Evolutionary conservation across 129 eudicot genomes (phyloP).

Genomic region (Pittosporum tobira): DNA sequence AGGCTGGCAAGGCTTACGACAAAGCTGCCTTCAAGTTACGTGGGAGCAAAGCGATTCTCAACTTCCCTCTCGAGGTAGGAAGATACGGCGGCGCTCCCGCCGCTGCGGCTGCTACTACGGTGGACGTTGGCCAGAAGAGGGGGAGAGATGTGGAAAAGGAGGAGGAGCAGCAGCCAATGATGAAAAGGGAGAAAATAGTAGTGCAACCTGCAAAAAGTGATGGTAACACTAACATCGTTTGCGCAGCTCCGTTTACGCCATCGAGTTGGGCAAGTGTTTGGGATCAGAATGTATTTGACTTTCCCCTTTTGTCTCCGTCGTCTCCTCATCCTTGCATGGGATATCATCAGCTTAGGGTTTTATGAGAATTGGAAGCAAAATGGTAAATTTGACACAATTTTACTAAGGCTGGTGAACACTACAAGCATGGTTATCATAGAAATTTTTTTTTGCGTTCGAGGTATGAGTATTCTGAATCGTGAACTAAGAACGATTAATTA

Average conservation of each 20-base stretch:
- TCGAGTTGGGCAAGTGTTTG: constrained; percentile 22
- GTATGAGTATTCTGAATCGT: too few species aligned
- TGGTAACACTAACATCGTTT: not conserved
- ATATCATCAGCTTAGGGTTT: constrained; percentile 6
- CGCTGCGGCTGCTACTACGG: too few species aligned
- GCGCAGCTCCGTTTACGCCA: constrained; percentile 29
- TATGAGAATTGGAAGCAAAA: too few species aligned
- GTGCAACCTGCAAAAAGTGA: not conserved
- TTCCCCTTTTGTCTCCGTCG: constrained; percentile 27
- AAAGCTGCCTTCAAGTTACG: constrained; percentile 61
- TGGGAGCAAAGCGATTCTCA: constrained; percentile 65
- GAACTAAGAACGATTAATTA: too few species aligned
- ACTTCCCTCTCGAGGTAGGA: constrained; percentile 60
- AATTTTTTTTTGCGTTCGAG: too few species aligned
- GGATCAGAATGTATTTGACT: constrained; percentile 12
- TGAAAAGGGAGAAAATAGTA: constrained; percentile 8
- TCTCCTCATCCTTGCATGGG: constrained; percentile 18
- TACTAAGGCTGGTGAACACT: too few species aligned
- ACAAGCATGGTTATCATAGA: too few species aligned
- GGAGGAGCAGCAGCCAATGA: constrained; percentile 8
- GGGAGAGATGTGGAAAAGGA: not conserved
- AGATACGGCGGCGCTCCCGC: not conserved
- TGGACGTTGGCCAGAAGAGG: constrained; percentile 9
- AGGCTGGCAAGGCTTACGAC: constrained; percentile 76
- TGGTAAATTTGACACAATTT: too few species aligned